These are phyloP conservation scores for Metarhizium brunneum DNA, from an alignment of 2,329 filamentous ascomycete species.

Conservation along the genomic window DNA sequence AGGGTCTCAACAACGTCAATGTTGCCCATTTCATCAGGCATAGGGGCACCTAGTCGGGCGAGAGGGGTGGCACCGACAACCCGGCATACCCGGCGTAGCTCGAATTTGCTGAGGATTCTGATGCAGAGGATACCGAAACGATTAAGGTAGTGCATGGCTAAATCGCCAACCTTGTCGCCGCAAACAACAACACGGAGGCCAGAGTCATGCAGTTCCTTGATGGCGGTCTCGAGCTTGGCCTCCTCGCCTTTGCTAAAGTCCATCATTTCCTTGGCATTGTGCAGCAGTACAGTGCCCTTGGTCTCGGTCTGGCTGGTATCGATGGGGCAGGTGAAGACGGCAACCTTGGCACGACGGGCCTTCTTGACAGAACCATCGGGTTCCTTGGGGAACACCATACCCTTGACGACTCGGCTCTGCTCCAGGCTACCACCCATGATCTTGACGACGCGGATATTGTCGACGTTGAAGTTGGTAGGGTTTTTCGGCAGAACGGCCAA, in stretches of 20 bases:
- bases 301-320: conserved; percentile 96
- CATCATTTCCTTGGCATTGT: conserved; percentile 98
- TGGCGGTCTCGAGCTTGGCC: conserved; percentile 73
- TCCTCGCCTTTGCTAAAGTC: conserved; percentile 98
- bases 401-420: conserved; percentile 89
- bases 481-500: conserved; percentile 93
- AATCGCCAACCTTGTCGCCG: conserved; percentile 86
- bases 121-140: conserved; percentile 92
- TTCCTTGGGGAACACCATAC: conserved; percentile 96
- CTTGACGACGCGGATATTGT: conserved; percentile 98
- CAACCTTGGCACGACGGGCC: conserved; percentile 86
- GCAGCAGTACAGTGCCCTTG: conserved; percentile 92
- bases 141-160: conserved; percentile 96
- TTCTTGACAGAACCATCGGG: conserved; percentile 91
- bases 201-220: conserved; percentile 94
- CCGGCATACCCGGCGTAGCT: conserved; percentile 86
- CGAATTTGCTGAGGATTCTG: conserved; percentile 96
- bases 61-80: conserved; percentile 96
- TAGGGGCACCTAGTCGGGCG: conserved; percentile 87
- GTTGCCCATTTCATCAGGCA: conserved; percentile 99
- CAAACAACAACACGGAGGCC: conserved; percentile 87
- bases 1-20: conserved; percentile 94
- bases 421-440: conserved; percentile 97
- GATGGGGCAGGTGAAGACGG: conserved; percentile 91
- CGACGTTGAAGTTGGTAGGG: conserved; percentile 91